Conservation (phyloP, 805 yeast species). For the Alloascoidea africana region DNA sequence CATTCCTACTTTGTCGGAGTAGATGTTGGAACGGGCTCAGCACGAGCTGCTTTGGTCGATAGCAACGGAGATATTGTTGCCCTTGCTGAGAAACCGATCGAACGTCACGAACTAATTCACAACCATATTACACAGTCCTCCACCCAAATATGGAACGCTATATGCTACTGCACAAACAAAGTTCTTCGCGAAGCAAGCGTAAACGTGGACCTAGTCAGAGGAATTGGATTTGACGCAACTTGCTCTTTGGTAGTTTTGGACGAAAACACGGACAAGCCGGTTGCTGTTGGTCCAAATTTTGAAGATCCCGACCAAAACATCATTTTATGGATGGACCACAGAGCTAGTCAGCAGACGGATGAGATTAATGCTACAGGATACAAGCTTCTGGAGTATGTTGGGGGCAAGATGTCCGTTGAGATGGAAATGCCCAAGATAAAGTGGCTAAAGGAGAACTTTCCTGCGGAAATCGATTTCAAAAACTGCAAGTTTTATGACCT, state of each 20-base stretch:
- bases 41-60: constrained; percentile 86
- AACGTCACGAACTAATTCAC: constrained; percentile 61
- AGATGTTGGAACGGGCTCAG: constrained; percentile 97
- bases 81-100: constrained; percentile 63
- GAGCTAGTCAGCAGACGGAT: constrained; percentile 73
- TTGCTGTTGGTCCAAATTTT: constrained; percentile 90
- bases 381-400: constrained; percentile 76
- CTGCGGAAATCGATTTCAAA: constrained; percentile 34
- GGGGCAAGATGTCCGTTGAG: constrained; percentile 95
- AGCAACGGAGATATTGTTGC: constrained; percentile 61
- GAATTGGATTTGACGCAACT: constrained; percentile 95
- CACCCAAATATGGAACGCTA: constrained; percentile 82
- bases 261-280: constrained; percentile 48
- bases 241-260: constrained; percentile 81
- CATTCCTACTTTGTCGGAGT: constrained; percentile 52
- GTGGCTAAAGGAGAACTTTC: constrained; percentile 85
- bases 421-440: constrained; percentile 96
- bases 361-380: constrained; percentile 71
- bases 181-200: constrained; percentile 64
- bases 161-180: constrained; percentile 66
- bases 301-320: constrained; percentile 59
- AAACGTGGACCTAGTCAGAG: constrained; percentile 51
- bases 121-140: constrained; percentile 75
- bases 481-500: constrained; percentile 77
- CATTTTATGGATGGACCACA: constrained; percentile 96